Evolutionary conservation across 371 early-diverging fungal species (phyloP), one percentile per base, ranked within the genome.

Genomic region (Saksenaea vasiformis): DNA sequence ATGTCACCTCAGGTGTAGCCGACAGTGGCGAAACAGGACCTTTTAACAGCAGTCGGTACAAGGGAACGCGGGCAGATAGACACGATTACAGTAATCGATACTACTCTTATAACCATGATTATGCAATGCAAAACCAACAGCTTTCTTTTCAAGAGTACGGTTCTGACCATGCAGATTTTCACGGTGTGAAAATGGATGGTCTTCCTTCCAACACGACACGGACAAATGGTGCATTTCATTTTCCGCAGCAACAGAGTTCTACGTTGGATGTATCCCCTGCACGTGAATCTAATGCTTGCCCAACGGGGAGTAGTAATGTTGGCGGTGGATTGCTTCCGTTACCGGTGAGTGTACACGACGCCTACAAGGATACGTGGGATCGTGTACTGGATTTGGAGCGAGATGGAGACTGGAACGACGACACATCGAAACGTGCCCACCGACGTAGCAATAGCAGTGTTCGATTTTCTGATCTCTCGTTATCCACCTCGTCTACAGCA

Each of bases 361-460:
- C 17, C 36, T 41, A 63, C 17, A 44, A 64, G 17, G 56, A 62
- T 22, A 28, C 56, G 39, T 64, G 64, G 64, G 56, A 64, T 37
- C 59, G 60, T 7, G 60, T 65, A 7, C 19, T 65, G 36, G 69
- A 69, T 53, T 35, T 69, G 27, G 69, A 69, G 43, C 69, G 69
- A 1, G 69, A 69, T 44, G 69, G 64, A 8, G 69, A 69, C 31
- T 64, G 51, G 64, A 61, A 54, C 9, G 58, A 56, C 9, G 58
- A 64, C 43, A 55, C 26, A 15, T 28, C 28, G 17, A 31, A 27
- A 19, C 55, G 47, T n/a, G 19, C 41, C 22, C 76, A 79, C 47
- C 64, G 73, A 31, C 62, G 80, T 27, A 79, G 74, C 17, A 72
- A 69, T 44, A 79, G 80, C 26, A 74, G 72, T 55, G 54, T 71